These are phyloP conservation scores for Naumovozyma baii DNA, from an alignment of 805 yeast species.

Conservation along the genomic window DNA sequence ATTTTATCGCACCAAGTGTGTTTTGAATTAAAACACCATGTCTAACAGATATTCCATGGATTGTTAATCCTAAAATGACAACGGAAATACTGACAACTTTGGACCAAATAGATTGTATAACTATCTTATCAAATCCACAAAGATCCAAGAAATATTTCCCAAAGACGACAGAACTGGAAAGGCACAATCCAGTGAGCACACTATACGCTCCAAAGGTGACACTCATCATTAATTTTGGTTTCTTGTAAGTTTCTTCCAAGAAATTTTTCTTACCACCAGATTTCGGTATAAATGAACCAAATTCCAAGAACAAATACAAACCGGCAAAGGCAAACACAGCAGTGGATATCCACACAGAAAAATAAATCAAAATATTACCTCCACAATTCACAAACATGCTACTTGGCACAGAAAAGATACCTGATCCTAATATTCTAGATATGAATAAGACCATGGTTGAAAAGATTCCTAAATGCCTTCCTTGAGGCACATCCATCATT, in stretches of 20 bases:
- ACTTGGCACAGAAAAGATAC: conserved; percentile 66
- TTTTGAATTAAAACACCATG: conserved; percentile 56
- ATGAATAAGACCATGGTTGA: conserved; percentile 57
- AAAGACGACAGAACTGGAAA: conserved; percentile 49
- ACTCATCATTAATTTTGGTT: conserved; percentile 47
- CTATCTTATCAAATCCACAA: conserved; percentile 32
- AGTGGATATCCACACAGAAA: conserved; percentile 54
- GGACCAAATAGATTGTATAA: conserved; percentile 31
- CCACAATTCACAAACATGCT: conserved; percentile 60
- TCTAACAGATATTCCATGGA: conserved; percentile 52
- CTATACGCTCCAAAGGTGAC: conserved; percentile 42
- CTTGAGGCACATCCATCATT: conserved; percentile 44
- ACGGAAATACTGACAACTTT: conserved; percentile 36
- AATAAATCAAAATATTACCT: conserved; percentile 52
- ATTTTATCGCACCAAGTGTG: conserved; percentile 50
- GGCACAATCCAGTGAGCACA: conserved; percentile 44
- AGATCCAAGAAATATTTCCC: conserved; percentile 49
- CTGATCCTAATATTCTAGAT: conserved; percentile 67
- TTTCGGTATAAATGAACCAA: conserved; percentile 62
- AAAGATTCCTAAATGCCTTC: conserved; percentile 61
- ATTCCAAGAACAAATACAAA: conserved; percentile 52
- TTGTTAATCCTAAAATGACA: conserved; percentile 29
- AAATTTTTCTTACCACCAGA: conserved; percentile 73
- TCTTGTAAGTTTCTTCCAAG: conserved; percentile 54
- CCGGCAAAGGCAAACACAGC: conserved; percentile 59